Evolutionary conservation across 441 rosid genomes (phyloP).

Genomic region (Brassica balearica): DNA sequence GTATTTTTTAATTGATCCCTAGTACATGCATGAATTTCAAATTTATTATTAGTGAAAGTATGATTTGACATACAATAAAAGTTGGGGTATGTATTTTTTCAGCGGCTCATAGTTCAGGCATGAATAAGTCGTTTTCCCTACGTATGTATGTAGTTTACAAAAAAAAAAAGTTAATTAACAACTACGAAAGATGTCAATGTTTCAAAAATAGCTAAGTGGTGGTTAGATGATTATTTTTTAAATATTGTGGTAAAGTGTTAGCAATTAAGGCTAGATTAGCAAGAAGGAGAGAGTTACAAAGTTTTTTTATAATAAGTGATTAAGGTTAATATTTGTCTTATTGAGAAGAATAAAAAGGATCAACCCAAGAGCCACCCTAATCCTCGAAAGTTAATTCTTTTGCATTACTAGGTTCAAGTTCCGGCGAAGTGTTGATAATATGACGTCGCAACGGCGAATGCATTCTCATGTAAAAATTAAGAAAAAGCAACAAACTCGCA

Average conservation of each 20-base stretch:
- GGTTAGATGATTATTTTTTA: no score
- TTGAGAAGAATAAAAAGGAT: neutral
- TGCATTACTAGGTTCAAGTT: neutral
- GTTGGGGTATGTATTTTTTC: no score
- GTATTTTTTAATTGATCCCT: no score
- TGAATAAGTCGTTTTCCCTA: no score
- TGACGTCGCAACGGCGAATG: slow-evolving; percentile 41
- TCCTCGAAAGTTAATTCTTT: neutral
- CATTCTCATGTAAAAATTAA: slow-evolving; percentile 67
- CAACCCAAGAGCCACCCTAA: neutral
- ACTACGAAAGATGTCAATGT: no score
- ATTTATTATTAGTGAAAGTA: no score
- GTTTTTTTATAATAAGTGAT: neutral
- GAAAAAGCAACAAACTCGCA: slow-evolving; percentile 60
- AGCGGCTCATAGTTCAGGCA: no score
- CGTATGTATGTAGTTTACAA: no score
- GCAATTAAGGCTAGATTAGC: neutral
- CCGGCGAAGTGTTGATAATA: slow-evolving; percentile 6
- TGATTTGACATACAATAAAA: no score
- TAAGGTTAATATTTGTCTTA: slow-evolving; percentile 1
- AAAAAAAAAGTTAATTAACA: no score
- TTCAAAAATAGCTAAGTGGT: no score
- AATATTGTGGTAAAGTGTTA: neutral
- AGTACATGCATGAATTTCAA: no score
- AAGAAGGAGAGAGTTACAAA: neutral